Base-by-base conservation (phyloP, 2,329 filamentous ascomycete species). In the Elsinoe ampelina region DNA sequence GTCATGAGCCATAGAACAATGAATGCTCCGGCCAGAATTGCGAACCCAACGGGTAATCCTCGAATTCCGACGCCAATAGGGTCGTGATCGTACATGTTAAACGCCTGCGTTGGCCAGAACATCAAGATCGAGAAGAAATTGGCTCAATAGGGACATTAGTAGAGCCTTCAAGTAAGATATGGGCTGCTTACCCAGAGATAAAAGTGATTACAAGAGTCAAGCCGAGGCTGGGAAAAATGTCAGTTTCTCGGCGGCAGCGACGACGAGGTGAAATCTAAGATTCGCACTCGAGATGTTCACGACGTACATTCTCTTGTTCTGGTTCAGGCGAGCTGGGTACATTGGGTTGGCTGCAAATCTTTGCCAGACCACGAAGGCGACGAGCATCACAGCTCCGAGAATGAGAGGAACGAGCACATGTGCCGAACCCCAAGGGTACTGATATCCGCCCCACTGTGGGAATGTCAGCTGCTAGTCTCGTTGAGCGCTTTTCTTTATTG, bases 1-100 rank as follows among this genome's bases (percentile, higher is more conserved):
- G 78, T 80, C 20, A 87, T 72, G 2, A 85, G 71, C 59, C 75
- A 73, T 1, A 86, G 73, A 2, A 80, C 77, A 60, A 84, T 72
- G 55, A 77, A 77, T 20, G 83, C 82, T 11, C 84, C 84, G 34
- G 69, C 70, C 34, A 86, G 74, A 63, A 86, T 84, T 20, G 77
- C 77, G 59, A 86, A 81, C 1, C 81, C 83, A 60, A 86, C 77
- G 1, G 84, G 83, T 5, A 87, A 68, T 39, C 80, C 81, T 58
- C 84, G 78, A 58, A 87, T 70, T n/a, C 84, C 84, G 55, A 86
- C 78, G 19, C 74, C 76, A 15, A 84, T 67, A 0, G 83, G 82
- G 60, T 85, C 80, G 61, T 86, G 80, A 5, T 39, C 48, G 19
- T 52, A 85, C 8, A 84, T 77, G 61, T 84, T 84, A 70, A 80